Conservation (phyloP, 106 monocot species). For the Ottelia alismoides region DNA sequence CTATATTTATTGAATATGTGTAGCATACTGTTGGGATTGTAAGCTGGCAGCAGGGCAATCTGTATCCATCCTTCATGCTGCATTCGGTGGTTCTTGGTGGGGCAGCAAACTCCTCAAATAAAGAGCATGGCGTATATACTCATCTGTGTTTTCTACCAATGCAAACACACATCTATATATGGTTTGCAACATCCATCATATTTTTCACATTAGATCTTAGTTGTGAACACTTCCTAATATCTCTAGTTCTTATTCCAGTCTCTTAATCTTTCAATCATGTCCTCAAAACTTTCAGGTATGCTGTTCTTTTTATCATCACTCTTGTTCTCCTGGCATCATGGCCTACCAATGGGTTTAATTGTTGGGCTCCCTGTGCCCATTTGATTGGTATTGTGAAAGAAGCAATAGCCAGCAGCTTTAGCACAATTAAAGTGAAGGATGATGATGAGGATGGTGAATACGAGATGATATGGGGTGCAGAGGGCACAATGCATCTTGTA, state of each 20-base stretch:
- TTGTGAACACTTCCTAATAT: too few relatives aligned
- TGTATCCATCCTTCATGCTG: constrained; percentile 97
- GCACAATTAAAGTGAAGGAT: constrained; percentile 51
- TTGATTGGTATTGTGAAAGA: constrained; percentile 11
- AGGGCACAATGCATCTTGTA: constrained; percentile 91
- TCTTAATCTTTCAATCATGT: too few relatives aligned
- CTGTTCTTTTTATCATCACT: constrained; percentile 49
- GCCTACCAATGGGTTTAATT: constrained; percentile 71
- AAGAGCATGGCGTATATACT: constrained; percentile 29
- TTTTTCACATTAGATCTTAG: not conserved
- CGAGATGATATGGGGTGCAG: constrained; percentile 97
- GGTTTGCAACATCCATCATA: too few relatives aligned
- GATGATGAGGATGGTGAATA: constrained; percentile 83
- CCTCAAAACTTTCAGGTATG: constrained; percentile 83
- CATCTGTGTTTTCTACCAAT: constrained; percentile 79
- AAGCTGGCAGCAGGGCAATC: constrained; percentile 95
- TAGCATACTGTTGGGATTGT: constrained; percentile 94
- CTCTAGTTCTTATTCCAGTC: too few relatives aligned
- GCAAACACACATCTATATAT: constrained; percentile 93
- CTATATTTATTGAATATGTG: too few relatives aligned
- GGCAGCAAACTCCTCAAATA: constrained; percentile 22
- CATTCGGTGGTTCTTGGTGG: constrained; percentile 26
- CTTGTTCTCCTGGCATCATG: constrained; percentile 47
- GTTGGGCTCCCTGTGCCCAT: constrained; percentile 11
- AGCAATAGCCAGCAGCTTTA: constrained; percentile 18